Base-by-base conservation (phyloP, 768 basidiomycete genomes). In the Mycena albidolilacea region DNA sequence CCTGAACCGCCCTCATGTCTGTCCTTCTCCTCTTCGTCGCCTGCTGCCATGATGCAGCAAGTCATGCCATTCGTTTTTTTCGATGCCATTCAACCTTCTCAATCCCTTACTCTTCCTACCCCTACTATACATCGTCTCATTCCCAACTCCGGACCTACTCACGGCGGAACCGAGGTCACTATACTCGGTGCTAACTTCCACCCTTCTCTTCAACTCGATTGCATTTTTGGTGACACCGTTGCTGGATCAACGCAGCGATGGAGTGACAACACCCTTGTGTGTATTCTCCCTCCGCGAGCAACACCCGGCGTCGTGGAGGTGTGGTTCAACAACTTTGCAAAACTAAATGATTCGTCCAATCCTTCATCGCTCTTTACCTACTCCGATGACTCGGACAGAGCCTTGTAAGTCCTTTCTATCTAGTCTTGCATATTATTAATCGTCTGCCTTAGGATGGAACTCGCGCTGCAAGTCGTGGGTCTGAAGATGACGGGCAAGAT, bases 401-500 rank as follows among this genome's bases (percentile, higher is more conserved):
- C 94, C 8, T 82, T 98, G 93, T 96, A 78, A 83, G 95, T 89
- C 17, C 62, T 65, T 57, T 69, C 44, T 7, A 17, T 54, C 70
- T 15, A 43, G 37, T 23, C 30, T 59, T 57, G 55, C 48, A 73
- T 35, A 35, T 50, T 67, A 67, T 21, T 35, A 67, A 66, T 74
- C 79, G 50, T 76, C 50, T 64, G 74, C 62, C 70, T 21, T 70
- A 97, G 95, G 75, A 97, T 98, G 95, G 97, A 97, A 81, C 90
- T 98, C 66, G 97, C 97, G 64, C 86, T 98, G 5, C 96, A 97
- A 79, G 96, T 97, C 15, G 96, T 98, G 19, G 97, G 97, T 0
- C 85, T 98, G 74, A 97, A 97, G 85, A 97, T 98, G 95, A 97
- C 96, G 0, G 97, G 97, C 60, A 94, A 96, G 78, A 92, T 97